Evolutionary conservation across 768 basidiomycete species (phyloP), one percentile per base, ranked within the genome.

Genomic region (Rhizopogon roseolus): DNA sequence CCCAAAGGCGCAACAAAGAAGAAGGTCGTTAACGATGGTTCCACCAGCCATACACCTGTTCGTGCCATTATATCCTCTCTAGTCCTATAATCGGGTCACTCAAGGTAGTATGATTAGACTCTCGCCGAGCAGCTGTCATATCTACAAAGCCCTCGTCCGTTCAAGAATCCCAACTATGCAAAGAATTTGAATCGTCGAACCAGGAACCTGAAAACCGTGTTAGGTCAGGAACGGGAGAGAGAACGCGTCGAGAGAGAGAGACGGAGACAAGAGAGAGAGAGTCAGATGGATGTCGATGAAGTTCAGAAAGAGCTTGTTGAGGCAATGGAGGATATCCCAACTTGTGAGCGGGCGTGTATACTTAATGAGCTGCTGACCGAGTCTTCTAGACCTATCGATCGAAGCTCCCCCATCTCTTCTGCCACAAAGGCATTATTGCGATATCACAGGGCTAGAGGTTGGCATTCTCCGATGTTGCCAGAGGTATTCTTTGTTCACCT

Each of bases 361-460:
- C 41, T 32, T 46, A 34, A 34, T 19, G 5, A 11, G 14, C 2
- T 27, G 46, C 13, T 32, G 29, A 36, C 19, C 28, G 27, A 32
- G 13, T 10, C 19, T 29, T 38, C 6, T 56, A 92, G 90, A 92
- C 60, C 78, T 81, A 6, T 88, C 86, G 2, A 88, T 93, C 41
- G 91, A 93, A 64, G 90, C 91, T 5, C 88, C 91, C 0, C 91
- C 90, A 0, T 93, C 90, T 9, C 64, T 93, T 1, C 71, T 88
- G 7, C 90, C 91, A 3, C 86, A 84, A 44, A 76, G 78, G 54
- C 84, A 86, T 55, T 90, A 88, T 50, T 93, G 91, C 62, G 91
- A 93, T 69, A 92, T 93, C 14, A 93, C 91, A 0, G 89, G 91
- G 0, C 74, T 93, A 11, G 89, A 91, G 69, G 90, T 87, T 29